A percentile compares a stretch with the other conserved stretches of the same genome.
Conservation (phyloP, 1,284 basidiomycete genomes). For the Leccinum ambiguum region DNA sequence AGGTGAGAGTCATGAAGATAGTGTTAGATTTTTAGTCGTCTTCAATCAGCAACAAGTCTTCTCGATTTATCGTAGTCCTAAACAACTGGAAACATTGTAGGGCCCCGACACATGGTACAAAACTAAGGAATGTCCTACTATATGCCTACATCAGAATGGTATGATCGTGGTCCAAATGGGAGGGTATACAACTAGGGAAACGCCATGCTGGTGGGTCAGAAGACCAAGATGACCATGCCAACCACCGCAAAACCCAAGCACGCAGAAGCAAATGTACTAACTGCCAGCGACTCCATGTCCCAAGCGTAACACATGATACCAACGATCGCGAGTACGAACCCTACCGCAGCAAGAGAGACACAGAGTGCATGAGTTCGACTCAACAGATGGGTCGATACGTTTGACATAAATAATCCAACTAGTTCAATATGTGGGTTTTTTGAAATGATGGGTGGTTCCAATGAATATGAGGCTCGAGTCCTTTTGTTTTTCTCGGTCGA, state of each 20-base stretch:
- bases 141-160: background rate
- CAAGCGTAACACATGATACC: slow-evolving; percentile 54
- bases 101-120: background rate
- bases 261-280: slow-evolving; percentile 43
- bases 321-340: slow-evolving; percentile 50
- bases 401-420: slow-evolving; percentile 37
- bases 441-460: slow-evolving; percentile 35
- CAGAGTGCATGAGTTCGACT: slow-evolving; percentile 50
- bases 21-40: background rate
- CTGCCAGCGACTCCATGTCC: slow-evolving; percentile 43
- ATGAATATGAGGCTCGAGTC: slow-evolving; percentile 3
- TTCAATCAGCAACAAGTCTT: background rate
- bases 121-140: background rate
- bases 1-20: slow-evolving; percentile 4
- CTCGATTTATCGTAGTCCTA: background rate
- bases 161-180: background rate
- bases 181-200: background rate
- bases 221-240: slow-evolving; percentile 12
- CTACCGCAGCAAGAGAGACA: slow-evolving; percentile 45
- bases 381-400: slow-evolving; percentile 44
- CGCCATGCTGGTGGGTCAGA: slow-evolving; percentile 10
- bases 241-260: slow-evolving; percentile 35
- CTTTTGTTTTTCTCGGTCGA: background rate
- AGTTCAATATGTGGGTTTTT: slow-evolving; percentile 46
- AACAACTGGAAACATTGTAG: background rate